Conservation (phyloP, 2,329 filamentous ascomycete species). For the Boeremia lycopersici region DNA sequence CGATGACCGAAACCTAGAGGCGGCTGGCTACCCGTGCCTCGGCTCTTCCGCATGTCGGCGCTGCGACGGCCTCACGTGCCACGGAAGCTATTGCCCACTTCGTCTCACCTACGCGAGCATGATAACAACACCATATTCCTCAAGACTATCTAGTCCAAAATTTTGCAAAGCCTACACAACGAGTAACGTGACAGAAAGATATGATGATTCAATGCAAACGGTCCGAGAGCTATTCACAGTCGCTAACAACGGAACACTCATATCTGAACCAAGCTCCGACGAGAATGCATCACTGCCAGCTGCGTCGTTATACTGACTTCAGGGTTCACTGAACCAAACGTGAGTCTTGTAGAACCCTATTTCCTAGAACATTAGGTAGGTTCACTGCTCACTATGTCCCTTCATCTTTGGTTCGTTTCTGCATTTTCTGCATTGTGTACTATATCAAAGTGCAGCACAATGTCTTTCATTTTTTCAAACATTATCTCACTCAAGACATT, state of each 20-base stretch:
- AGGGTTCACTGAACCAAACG: background rate
- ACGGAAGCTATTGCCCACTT: conserved; percentile 15
- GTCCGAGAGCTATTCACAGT: no score
- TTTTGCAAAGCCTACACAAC: no score
- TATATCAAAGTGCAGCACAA: background rate
- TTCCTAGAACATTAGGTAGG: background rate
- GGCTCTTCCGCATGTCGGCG: conserved; percentile 15
- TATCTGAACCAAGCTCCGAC: no score
- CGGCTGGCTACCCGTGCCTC: conserved; percentile 11
- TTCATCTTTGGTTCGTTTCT: background rate
- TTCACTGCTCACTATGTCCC: background rate
- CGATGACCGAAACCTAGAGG: conserved; percentile 12
- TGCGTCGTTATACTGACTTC: no score
- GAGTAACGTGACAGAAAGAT: no score
- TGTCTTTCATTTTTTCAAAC: background rate
- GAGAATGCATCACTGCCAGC: no score
- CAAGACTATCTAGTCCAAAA: no score
- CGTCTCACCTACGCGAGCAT: conserved; percentile 6
- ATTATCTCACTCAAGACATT: background rate
- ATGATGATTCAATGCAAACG: no score
- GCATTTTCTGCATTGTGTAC: background rate
- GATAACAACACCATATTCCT: background rate
- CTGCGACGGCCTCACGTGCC: conserved; percentile 12
- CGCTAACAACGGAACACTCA: no score
- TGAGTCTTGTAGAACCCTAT: no score